These are phyloP conservation scores for Erythrophleum ivorense DNA, from an alignment of 331 rosid genomes.

Conservation along the genomic window DNA sequence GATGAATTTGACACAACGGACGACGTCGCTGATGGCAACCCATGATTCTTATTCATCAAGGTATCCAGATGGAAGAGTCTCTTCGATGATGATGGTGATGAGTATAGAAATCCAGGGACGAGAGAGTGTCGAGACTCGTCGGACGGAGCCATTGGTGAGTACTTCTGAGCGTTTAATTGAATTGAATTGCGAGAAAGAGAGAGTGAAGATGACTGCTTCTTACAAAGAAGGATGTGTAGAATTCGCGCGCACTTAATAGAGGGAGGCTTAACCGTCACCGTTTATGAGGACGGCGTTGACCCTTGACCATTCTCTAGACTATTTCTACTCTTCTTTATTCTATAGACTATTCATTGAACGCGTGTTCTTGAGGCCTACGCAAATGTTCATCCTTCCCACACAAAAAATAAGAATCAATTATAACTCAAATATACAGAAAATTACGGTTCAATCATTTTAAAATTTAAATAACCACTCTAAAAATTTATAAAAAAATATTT, in stretches of 20 bases:
- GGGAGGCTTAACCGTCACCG: background rate
- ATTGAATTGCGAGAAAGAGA: conserved; percentile 31
- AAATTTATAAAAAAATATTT: no score
- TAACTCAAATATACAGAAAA: no score
- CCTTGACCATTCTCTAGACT: background rate
- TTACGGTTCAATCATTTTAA: no score
- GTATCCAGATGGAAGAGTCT: conserved; percentile 38
- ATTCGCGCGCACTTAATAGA: background rate
- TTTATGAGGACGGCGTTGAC: background rate
- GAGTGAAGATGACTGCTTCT: background rate
- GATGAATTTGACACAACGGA: conserved; percentile 24
- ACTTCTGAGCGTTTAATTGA: background rate
- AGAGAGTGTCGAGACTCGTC: conserved; percentile 48
- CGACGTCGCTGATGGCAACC: conserved; percentile 26
- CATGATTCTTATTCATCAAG: conserved; percentile 14
- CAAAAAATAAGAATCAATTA: no score
- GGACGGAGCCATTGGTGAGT: conserved; percentile 47
- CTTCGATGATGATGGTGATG: conserved; percentile 48
- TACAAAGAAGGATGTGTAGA: background rate
- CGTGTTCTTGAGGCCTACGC: no score
- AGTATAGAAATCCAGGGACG: conserved; percentile 68
- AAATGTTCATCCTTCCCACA: no score
- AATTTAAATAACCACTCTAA: no score
- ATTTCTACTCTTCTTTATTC: no score
- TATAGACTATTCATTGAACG: no score